phyloP scores from a whole-genome alignment of 2,329 filamentous ascomycete genomes.

The Neurospora crassa region DNA sequence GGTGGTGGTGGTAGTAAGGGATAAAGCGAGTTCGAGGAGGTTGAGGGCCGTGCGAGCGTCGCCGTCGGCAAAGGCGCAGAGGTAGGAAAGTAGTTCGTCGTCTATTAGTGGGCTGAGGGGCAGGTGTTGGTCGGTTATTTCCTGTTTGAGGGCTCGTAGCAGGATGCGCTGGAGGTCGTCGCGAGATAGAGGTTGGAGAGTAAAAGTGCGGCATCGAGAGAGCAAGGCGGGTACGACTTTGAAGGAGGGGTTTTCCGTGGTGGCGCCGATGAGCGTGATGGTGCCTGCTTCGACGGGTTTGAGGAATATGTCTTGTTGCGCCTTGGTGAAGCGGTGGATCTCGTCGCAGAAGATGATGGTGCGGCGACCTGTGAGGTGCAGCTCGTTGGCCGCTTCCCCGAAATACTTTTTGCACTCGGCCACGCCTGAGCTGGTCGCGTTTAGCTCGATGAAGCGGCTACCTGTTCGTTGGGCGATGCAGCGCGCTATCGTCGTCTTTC shows the following conservation, averaged over 20 bases:
- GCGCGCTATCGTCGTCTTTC: constrained; percentile 85
- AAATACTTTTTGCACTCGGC: constrained; percentile 91
- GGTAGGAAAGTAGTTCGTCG: constrained; percentile 66
- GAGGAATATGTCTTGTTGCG: constrained; percentile 90
- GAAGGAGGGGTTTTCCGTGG: constrained; percentile 94
- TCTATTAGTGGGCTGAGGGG: constrained; percentile 52
- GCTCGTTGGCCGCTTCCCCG: constrained; percentile 69
- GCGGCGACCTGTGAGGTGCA: constrained; percentile 71
- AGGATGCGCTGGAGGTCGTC: constrained; percentile 67
- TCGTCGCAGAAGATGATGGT: constrained; percentile 98
- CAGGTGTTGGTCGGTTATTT: constrained; percentile 34
- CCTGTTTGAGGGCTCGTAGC: constrained; percentile 58
- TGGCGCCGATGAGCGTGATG: constrained; percentile 87
- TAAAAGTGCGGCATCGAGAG: constrained; percentile 86
- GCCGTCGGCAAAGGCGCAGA: constrained; percentile 80
- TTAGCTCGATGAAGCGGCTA: constrained; percentile 88
- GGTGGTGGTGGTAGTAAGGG: constrained; percentile 45
- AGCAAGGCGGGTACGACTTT: constrained; percentile 82
- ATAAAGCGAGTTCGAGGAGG: constrained; percentile 80
- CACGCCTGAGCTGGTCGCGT: constrained; percentile 81
- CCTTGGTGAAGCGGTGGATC: constrained; percentile 84
- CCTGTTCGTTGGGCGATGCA: constrained; percentile 78
- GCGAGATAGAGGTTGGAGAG: constrained; percentile 63
- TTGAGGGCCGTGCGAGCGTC: constrained; percentile 91
- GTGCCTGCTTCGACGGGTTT: constrained; percentile 85